Conservation (phyloP, 805 yeast genomes). For the Hanseniaspora valbyensis region DNA sequence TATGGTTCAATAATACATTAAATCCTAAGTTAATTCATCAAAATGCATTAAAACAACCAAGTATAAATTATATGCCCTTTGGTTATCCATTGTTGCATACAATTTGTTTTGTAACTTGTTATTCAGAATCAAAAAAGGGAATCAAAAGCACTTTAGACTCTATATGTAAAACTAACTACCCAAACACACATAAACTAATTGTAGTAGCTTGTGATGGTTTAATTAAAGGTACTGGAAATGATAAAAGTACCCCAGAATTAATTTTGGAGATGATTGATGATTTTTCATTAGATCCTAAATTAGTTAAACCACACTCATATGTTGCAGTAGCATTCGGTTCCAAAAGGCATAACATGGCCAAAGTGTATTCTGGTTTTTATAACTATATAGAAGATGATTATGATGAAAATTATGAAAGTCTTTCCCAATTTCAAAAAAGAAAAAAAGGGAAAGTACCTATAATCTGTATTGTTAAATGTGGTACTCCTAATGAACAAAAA, state of each 20-base stretch:
- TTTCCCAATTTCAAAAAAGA: conserved; percentile 71
- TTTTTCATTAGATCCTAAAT: conserved; percentile 56
- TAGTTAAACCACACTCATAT: conserved; percentile 73
- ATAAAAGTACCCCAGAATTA: conserved; percentile 77
- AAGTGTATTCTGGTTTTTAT: conserved; percentile 89
- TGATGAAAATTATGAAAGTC: no score
- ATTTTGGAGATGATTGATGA: conserved; percentile 79
- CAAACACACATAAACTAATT: conserved; percentile 84
- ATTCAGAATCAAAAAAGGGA: conserved; percentile 84
- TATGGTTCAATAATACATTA: conserved; percentile 34
- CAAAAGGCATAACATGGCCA: conserved; percentile 96
- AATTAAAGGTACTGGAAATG: conserved; percentile 90
- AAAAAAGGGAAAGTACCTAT: conserved; percentile 59
- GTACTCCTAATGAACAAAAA: conserved; percentile 67
- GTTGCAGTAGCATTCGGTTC: conserved; percentile 92
- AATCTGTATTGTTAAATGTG: conserved; percentile 71
- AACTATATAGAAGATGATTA: conserved; percentile 42
- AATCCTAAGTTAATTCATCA: conserved; percentile 55
- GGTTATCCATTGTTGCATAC: conserved; percentile 68
- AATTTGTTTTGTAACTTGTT: conserved; percentile 77
- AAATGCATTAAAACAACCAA: conserved; percentile 84
- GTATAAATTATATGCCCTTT: conserved; percentile 76
- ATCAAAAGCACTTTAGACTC: conserved; percentile 84
- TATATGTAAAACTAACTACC: conserved; percentile 86
- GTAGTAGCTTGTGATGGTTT: conserved; percentile 86